Conservation (phyloP, 257 asterid genomes). For the Rubia yunnanensis region DNA sequence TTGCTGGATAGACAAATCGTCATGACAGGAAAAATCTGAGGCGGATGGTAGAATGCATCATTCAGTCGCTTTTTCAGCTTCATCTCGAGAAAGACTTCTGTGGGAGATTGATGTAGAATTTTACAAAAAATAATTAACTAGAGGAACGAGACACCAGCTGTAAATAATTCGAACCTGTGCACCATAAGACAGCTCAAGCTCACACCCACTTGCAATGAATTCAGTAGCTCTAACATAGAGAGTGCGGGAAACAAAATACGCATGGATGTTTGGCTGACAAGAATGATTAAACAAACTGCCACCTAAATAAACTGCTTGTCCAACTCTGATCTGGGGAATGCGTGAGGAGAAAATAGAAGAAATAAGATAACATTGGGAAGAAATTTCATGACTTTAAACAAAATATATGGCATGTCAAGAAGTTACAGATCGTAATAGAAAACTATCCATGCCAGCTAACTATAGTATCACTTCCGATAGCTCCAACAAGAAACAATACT, state of each 20-base stretch:
- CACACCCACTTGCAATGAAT: conserved; percentile 46
- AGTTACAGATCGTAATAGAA: neutral
- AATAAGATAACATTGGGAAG: conserved; percentile 15
- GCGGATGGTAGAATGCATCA: neutral
- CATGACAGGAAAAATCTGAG: neutral
- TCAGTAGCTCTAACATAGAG: conserved; percentile 74
- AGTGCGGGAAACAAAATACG: conserved; percentile 79
- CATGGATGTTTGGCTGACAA: conserved; percentile 76
- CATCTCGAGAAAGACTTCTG: neutral
- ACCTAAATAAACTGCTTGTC: conserved; percentile 70
- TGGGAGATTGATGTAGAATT: neutral
- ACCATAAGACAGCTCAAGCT: conserved; percentile 88
- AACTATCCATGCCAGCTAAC: neutral
- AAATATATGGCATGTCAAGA: neutral
- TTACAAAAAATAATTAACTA: neutral
- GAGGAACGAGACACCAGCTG: neutral
- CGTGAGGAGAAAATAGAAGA: conserved; percentile 9
- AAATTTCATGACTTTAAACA: conserved; percentile 1
- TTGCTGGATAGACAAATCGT: neutral
- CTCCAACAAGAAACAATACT: no score
- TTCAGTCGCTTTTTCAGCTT: neutral
- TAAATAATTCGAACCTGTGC: conserved; percentile 37
- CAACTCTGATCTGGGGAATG: conserved; percentile 64
- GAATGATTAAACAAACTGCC: conserved; percentile 95
- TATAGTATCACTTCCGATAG: no score